Evolutionary conservation across 306 rosid species (phyloP), one percentile per base, ranked within the genome.

Genomic region (Astragalus glycyphyllos): DNA sequence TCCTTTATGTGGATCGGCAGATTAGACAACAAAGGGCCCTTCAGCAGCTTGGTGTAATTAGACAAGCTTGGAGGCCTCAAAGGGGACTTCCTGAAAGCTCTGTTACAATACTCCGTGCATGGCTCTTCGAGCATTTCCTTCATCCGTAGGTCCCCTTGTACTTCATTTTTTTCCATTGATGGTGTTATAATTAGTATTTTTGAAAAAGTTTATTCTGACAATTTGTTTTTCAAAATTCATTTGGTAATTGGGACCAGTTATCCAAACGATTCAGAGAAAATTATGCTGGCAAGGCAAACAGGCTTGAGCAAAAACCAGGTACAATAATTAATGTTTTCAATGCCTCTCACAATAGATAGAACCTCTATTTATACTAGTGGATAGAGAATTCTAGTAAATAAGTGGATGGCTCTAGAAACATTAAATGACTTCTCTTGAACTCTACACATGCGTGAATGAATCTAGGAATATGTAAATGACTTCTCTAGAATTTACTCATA

Each of bases 31-130:
- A 84, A 55, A 91, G 86, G 73, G 87, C 95, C 59, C 75, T 94
- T 77, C 97, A 87, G 77, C 97, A 90, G 37, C 96, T 89, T 50
- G 96, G 95, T 50, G 84, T 90, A 0, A 83, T 83, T 81, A 74
- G 87, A 70, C 97, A 93, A 73, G 87, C 92, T 72, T 93, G 98
- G 98, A 93, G 98, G 74, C 98, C 97, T 78, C 98, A 90, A 78
- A 87, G 94, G 58, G 98, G 98, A 58, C 98, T 93, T 66, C 98
- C 97, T 6, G 97, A 93, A 79, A 90, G 81, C 83, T 85, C 97
- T 13, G 98, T 93, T 69, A 78, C 98, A 9, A 87, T 93, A 38
- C 97, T 93, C n/a, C 96, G 98, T 2, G 96, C 98, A 15, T 93
- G 98, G 98, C 84, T 93, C 45, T 93, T 93, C 17, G 98, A 93